Evolutionary conservation across 2,329 filamentous ascomycete genomes (phyloP).

Genomic region (Venturia effusa): DNA sequence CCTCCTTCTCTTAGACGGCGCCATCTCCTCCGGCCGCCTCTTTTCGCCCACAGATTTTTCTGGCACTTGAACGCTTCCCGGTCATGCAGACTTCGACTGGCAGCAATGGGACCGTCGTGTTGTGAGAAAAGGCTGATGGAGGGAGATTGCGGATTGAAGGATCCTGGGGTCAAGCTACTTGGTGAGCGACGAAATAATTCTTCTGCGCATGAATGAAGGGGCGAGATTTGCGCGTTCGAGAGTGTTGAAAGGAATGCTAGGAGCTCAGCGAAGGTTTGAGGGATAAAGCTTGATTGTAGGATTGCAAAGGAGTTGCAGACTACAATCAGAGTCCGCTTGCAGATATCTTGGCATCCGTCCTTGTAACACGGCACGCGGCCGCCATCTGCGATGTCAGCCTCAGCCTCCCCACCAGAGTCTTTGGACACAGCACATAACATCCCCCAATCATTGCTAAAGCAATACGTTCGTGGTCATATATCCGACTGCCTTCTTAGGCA

Average conservation of each 20-base stretch:
- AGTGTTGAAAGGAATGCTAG: not conserved
- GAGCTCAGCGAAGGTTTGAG: not conserved
- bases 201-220: not conserved
- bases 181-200: not conserved
- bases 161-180: not conserved
- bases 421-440: too few relatives aligned
- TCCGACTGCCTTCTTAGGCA: too few relatives aligned
- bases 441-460: too few relatives aligned
- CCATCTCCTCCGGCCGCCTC: constrained; percentile 33
- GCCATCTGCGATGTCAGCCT: too few relatives aligned
- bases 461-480: too few relatives aligned
- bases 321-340: not conserved
- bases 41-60: not conserved
- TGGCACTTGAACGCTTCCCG: not conserved
- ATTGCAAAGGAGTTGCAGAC: not conserved
- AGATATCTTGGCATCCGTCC: not conserved
- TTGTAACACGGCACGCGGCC: too few relatives aligned
- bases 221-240: not conserved
- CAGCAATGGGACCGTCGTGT: constrained; percentile 11
- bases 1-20: constrained; percentile 48
- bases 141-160: not conserved
- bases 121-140: not conserved
- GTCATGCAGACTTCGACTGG: not conserved
- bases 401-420: too few relatives aligned
- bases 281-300: not conserved